These are phyloP conservation scores for Salvia miltiorrhiza DNA, from an alignment of 257 asterid species.

Conservation along the genomic window DNA sequence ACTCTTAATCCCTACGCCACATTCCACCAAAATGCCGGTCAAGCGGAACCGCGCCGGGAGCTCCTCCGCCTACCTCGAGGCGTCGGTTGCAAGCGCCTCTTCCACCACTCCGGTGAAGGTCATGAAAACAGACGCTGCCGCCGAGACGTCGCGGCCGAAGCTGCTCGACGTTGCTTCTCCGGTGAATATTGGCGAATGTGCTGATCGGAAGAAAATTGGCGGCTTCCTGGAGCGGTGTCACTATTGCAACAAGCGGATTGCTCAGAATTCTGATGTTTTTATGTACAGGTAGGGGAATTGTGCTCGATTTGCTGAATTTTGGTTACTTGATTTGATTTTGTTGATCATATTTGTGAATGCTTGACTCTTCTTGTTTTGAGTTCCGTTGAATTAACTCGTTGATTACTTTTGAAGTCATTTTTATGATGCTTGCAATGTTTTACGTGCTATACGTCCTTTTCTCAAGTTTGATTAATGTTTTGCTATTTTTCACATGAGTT, in stretches of 20 bases:
- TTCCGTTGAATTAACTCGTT: not conserved
- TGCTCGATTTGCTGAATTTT: not conserved
- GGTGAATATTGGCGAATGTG: not conserved
- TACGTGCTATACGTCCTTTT: not conserved
- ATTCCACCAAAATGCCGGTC: conserved; percentile 26
- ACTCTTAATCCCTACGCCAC: conserved; percentile 26
- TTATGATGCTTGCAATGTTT: not conserved
- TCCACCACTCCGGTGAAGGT: conserved; percentile 13
- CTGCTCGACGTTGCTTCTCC: conserved; percentile 24
- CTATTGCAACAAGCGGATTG: conserved; percentile 42
- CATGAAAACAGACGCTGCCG: conserved; percentile 18
- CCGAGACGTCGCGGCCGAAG: conserved; percentile 23
- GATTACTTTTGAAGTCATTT: not conserved
- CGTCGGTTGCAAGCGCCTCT: conserved; percentile 5
- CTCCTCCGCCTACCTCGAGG: conserved; percentile 16
- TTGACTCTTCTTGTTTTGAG: not conserved
- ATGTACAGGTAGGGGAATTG: conserved; percentile 47
- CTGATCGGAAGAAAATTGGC: conserved; percentile 23
- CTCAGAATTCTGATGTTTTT: conserved; percentile 40
- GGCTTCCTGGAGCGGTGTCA: conserved; percentile 42
- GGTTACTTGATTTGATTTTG: not conserved
- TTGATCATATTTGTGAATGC: not conserved
- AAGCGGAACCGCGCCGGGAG: conserved; percentile 33
- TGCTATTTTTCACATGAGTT: not conserved
- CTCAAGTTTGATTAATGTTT: not conserved